These are phyloP conservation scores for Candida glaebosa DNA, from an alignment of 805 yeast species.

Conservation along the genomic window DNA sequence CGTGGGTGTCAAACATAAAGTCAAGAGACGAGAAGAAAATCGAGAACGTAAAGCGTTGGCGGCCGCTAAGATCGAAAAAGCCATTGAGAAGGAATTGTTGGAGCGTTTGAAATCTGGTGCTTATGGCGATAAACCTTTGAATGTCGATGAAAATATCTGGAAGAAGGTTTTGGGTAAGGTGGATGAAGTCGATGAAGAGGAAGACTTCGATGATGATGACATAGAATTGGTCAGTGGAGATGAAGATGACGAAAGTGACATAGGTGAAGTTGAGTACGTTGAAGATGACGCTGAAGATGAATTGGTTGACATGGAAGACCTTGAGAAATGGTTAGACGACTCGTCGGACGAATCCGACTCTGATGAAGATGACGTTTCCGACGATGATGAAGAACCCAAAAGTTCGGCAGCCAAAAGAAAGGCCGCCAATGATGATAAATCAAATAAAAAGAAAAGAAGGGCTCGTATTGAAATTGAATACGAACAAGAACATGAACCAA, in stretches of 20 bases:
- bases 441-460: constrained; percentile 53
- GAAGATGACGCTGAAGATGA: constrained; percentile 89
- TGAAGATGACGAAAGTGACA: constrained; percentile 51
- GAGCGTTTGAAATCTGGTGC: constrained; percentile 97
- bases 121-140: constrained; percentile 95
- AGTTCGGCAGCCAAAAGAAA: constrained; percentile 20
- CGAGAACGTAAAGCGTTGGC: constrained; percentile 95
- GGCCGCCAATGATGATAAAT: constrained; percentile 31
- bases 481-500: constrained; percentile 58
- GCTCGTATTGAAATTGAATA: constrained; percentile 80
- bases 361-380: constrained; percentile 27
- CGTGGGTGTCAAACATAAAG: constrained; percentile 91
- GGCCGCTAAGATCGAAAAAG: constrained; percentile 95
- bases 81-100: constrained; percentile 91
- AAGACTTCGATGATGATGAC: constrained; percentile 51
- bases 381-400: constrained; percentile 33
- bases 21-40: constrained; percentile 88
- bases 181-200: constrained; percentile 58
- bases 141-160: constrained; percentile 96
- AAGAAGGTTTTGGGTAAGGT: constrained; percentile 79
- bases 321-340: constrained; percentile 78
- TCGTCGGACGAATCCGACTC: constrained; percentile 37
- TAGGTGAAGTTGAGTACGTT: constrained; percentile 81
- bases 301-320: constrained; percentile 87
- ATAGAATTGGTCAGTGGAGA: constrained; percentile 46